phyloP scores from a whole-genome alignment of 352 stramenopile genomes.

The Pythium scleroteichum region DNA sequence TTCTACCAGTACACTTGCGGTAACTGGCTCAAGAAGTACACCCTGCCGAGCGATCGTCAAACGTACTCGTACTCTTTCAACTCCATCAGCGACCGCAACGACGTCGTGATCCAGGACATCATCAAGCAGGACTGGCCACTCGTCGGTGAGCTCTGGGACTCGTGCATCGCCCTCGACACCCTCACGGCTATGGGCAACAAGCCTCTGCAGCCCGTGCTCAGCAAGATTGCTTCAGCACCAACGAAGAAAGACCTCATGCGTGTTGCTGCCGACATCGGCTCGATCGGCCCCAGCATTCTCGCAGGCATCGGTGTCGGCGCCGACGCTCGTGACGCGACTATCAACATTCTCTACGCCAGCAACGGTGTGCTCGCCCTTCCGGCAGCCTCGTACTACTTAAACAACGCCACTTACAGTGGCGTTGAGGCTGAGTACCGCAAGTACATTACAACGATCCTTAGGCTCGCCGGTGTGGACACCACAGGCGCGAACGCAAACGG shows the following conservation, averaged over 20 bases:
- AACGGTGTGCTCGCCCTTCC: constrained; percentile 68
- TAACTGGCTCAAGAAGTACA: constrained; percentile 32
- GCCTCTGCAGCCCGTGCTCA: constrained; percentile 17
- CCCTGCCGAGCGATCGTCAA: constrained; percentile 26
- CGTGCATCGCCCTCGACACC: constrained; percentile 11
- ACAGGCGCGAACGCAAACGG: neutral
- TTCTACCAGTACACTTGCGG: constrained; percentile 32
- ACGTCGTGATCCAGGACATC: constrained; percentile 27
- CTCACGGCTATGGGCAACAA: constrained; percentile 12
- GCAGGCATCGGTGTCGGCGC: constrained; percentile 58
- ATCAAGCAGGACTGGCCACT: constrained; percentile 32
- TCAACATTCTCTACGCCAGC: constrained; percentile 70
- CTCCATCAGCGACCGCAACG: constrained; percentile 27
- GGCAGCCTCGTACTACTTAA: constrained; percentile 90
- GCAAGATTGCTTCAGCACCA: neutral
- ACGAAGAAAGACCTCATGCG: constrained; percentile 25
- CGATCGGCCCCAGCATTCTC: constrained; percentile 52
- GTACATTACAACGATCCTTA: constrained; percentile 45
- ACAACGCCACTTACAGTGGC: constrained; percentile 38
- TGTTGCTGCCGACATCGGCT: constrained; percentile 25
- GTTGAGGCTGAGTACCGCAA: constrained; percentile 36
- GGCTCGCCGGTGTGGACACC: constrained; percentile 26
- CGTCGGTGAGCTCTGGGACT: constrained; percentile 33
- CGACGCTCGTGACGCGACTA: constrained; percentile 72
- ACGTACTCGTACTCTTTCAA: constrained; percentile 29